Conservation (phyloP, 495 filamentous ascomycete species). For the Glarea lozoyensis region DNA sequence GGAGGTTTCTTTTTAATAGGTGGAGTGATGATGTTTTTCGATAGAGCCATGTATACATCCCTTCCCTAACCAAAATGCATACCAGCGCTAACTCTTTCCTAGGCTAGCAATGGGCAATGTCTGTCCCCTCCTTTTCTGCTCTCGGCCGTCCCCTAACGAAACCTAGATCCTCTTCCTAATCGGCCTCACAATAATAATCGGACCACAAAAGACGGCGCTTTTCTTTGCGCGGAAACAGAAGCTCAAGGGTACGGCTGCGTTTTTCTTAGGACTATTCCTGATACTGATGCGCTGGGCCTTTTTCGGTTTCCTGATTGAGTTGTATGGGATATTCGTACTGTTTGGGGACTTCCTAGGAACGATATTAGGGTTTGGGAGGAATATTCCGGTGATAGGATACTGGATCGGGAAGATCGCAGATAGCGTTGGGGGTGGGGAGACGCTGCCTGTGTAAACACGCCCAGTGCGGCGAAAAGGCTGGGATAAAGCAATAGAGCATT, state of each 20-base stretch:
- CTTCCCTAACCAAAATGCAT: neutral
- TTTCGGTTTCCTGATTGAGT: constrained; percentile 79
- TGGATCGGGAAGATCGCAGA: constrained; percentile 66
- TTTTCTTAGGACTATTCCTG: constrained; percentile 71
- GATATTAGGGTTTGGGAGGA: constrained; percentile 75
- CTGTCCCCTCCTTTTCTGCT: constrained; percentile 28
- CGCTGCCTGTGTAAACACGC: constrained; percentile 64
- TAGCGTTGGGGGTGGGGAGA: constrained; percentile 58
- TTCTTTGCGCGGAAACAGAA: constrained; percentile 96
- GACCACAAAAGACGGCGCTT: constrained; percentile 75
- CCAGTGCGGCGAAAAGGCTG: no score
- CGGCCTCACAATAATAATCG: constrained; percentile 91
- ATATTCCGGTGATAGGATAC: constrained; percentile 76
- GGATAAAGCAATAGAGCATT: no score
- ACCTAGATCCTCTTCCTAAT: constrained; percentile 80
- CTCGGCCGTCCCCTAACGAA: constrained; percentile 1
- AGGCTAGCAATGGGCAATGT: constrained; percentile 77
- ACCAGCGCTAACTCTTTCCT: constrained; percentile 22
- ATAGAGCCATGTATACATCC: constrained; percentile 71
- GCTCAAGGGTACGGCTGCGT: constrained; percentile 82
- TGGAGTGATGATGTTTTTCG: constrained; percentile 93
- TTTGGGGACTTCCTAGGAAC: constrained; percentile 97
- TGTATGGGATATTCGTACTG: constrained; percentile 85
- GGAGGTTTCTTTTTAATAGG: constrained; percentile 90
- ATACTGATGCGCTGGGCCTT: constrained; percentile 86